Conservation (phyloP, 1,284 basidiomycete genomes). For the Tranzscheliella williamsii region DNA sequence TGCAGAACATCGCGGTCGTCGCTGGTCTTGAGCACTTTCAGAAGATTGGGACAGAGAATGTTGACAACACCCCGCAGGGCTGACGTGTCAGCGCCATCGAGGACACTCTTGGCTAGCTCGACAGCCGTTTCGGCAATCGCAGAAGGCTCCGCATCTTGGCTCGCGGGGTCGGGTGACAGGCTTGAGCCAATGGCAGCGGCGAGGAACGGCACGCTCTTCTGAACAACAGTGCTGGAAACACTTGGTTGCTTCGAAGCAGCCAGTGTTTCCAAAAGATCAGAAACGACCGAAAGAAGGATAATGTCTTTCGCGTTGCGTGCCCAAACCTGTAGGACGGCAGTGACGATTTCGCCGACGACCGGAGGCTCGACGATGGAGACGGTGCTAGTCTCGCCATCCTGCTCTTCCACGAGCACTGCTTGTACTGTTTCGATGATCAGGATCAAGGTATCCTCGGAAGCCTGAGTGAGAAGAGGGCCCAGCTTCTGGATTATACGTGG, state of each 20-base stretch:
- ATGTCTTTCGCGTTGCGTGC: constrained; percentile 76
- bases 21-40: constrained; percentile 22
- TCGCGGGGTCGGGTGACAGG: constrained; percentile 5
- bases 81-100: constrained; percentile 69
- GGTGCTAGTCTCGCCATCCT: constrained; percentile 57
- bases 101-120: constrained; percentile 69
- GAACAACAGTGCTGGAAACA: constrained; percentile 74
- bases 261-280: constrained; percentile 75
- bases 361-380: constrained; percentile 20
- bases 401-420: constrained; percentile 73
- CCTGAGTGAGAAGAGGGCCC: constrained; percentile 77
- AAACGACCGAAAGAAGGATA: constrained; percentile 80
- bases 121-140: constrained; percentile 66
- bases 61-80: constrained; percentile 75
- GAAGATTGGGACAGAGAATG: constrained; percentile 27
- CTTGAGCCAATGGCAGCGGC: constrained; percentile 68
- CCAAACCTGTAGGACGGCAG: constrained; percentile 71
- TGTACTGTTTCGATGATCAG: constrained; percentile 84
- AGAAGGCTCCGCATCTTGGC: constrained; percentile 15
- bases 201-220: constrained; percentile 73
- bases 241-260: constrained; percentile 63
- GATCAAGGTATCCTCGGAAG: constrained; percentile 85
- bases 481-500: constrained; percentile 78
- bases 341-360: constrained; percentile 40
- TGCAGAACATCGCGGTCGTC: constrained; percentile 62